These are phyloP conservation scores for Scytalidium sp. DNA, from an alignment of 2,329 filamentous ascomycete species.

Conservation along the genomic window DNA sequence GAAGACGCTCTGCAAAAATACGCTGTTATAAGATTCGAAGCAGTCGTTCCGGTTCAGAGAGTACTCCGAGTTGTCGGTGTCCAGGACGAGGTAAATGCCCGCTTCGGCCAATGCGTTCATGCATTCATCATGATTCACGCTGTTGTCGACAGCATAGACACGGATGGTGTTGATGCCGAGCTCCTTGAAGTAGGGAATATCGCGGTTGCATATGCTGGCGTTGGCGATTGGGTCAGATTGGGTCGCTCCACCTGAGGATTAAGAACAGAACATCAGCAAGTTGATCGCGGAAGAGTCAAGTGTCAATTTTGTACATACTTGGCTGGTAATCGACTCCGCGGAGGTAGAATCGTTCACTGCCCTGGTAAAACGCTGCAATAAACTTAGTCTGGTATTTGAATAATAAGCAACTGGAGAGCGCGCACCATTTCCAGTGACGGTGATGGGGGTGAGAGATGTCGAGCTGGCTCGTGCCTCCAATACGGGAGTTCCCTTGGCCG, in stretches of 20 bases:
- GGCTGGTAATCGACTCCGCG: slow-evolving; percentile 95
- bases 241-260: slow-evolving; percentile 43
- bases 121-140: slow-evolving; percentile 73
- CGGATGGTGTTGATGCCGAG: slow-evolving; percentile 90
- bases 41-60: slow-evolving; percentile 86
- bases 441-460: too few relatives aligned
- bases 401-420: too few relatives aligned
- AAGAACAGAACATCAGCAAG: too few relatives aligned
- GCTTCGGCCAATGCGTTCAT: slow-evolving; percentile 79
- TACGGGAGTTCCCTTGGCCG: too few relatives aligned
- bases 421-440: too few relatives aligned
- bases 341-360: slow-evolving; percentile 81
- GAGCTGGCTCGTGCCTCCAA: too few relatives aligned
- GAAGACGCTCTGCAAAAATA: too few relatives aligned
- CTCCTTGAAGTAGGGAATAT: slow-evolving; percentile 76
- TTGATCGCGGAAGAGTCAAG: too few relatives aligned
- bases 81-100: slow-evolving; percentile 93
- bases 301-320: slow-evolving; percentile 59
- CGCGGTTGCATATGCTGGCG: slow-evolving; percentile 68
- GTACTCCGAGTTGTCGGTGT: slow-evolving; percentile 74
- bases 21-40: slow-evolving; percentile 76
- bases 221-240: slow-evolving; percentile 86
- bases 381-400: too few relatives aligned
- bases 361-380: too few relatives aligned
- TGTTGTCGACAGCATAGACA: slow-evolving; percentile 88